These are phyloP conservation scores for Botryotinia calthae DNA, from an alignment of 2,329 filamentous ascomycete genomes.

Conservation along the genomic window DNA sequence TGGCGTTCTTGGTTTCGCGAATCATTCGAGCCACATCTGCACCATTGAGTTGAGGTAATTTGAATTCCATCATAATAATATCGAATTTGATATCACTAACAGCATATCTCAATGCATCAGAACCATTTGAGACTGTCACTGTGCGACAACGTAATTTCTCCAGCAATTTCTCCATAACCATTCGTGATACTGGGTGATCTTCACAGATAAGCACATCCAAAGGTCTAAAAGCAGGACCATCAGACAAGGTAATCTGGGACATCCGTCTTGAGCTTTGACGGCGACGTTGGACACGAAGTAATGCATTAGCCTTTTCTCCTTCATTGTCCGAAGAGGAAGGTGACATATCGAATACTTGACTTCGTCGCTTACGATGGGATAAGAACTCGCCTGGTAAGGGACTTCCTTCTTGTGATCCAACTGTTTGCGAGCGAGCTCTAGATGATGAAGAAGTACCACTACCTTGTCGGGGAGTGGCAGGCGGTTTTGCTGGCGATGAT, in stretches of 20 bases:
- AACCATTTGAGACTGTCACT: constrained; percentile 84
- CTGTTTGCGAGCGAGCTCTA: constrained; percentile 82
- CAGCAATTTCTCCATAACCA: constrained; percentile 98
- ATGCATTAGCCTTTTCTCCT: constrained; percentile 83
- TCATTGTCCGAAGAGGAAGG: constrained; percentile 98
- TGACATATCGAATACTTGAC: constrained; percentile 93
- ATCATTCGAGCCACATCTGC: constrained; percentile 97
- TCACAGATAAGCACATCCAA: constrained; percentile 95
- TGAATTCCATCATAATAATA: constrained; percentile 97
- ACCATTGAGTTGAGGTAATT: constrained; percentile 89
- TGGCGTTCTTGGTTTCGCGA: constrained; percentile 91
- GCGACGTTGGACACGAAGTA: constrained; percentile 87
- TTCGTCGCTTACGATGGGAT: constrained; percentile 82
- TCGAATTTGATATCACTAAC: constrained; percentile 98
- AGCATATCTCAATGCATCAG: constrained; percentile 88
- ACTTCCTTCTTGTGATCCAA: constrained; percentile 91
- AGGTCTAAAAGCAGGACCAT: constrained; percentile 82
- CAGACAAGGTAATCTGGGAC: constrained; percentile 83
- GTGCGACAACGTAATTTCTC: constrained; percentile 95
- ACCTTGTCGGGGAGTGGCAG: constrained; percentile 54
- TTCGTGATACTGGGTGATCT: constrained; percentile 91
- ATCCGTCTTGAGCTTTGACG: constrained; percentile 94
- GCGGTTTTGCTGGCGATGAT: constrained; percentile 60
- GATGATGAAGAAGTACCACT: constrained; percentile 55
- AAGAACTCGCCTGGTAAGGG: constrained; percentile 64